Evolutionary conservation across 306 rosid genomes (phyloP).

Genomic region (Lithocarpus polystachyus): DNA sequence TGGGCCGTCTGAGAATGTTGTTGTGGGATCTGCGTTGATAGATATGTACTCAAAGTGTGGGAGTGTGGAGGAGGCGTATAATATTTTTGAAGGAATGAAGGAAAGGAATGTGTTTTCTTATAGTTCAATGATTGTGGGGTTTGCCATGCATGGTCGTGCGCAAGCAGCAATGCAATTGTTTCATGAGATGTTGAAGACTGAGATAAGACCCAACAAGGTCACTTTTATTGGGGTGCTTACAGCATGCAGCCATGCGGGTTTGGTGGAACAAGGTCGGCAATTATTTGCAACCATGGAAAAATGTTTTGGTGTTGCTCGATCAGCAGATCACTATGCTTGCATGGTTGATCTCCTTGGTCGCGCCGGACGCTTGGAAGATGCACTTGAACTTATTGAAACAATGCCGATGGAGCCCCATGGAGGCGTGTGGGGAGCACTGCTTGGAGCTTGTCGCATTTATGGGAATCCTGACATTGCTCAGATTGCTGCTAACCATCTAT

Average conservation of each 20-base stretch:
- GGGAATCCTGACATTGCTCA: conserved; percentile 62
- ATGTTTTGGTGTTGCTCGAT: conserved; percentile 51
- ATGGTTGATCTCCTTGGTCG: conserved; percentile 80
- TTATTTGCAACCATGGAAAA: conserved; percentile 65
- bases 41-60: conserved; percentile 89
- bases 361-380: conserved; percentile 76
- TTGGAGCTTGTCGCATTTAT: conserved; percentile 74
- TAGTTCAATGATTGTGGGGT: conserved; percentile 82
- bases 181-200: conserved; percentile 68
- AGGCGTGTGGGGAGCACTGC: conserved; percentile 91
- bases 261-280: conserved; percentile 73
- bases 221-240: conserved; percentile 76
- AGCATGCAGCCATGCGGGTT: conserved; percentile 71
- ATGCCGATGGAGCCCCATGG: conserved; percentile 67
- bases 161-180: conserved; percentile 60
- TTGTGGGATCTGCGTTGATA: conserved; percentile 81
- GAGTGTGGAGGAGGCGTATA: conserved; percentile 55
- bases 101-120: conserved; percentile 64
- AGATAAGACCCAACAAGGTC: conserved; percentile 60
- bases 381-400: conserved; percentile 51
- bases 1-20: conserved; percentile 44
- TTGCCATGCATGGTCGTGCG: conserved; percentile 67
- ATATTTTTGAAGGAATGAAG: conserved; percentile 58
- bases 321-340: conserved; percentile 68
- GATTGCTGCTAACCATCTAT: conserved; percentile 62